These are phyloP conservation scores for Penicillium ochrochloron DNA, from an alignment of 495 filamentous ascomycete genomes.

Conservation along the genomic window DNA sequence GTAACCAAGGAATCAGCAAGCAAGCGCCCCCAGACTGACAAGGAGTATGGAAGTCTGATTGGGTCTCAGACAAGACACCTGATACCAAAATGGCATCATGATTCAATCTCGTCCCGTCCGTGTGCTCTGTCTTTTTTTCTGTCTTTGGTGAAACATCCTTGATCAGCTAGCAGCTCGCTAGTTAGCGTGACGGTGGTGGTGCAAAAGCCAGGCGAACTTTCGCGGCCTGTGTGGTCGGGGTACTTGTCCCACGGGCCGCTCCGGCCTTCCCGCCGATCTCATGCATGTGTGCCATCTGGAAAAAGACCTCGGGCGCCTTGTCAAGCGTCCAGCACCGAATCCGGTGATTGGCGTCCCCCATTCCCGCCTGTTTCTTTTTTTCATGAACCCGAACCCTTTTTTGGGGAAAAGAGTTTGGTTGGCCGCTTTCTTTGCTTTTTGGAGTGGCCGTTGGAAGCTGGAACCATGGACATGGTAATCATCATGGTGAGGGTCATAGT, in stretches of 20 bases:
- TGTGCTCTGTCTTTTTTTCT: not conserved
- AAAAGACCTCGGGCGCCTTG: constrained; percentile 14
- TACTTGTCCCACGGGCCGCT: constrained; percentile 52
- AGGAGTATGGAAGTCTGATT: not conserved
- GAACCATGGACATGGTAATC: not conserved
- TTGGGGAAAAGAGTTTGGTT: not conserved
- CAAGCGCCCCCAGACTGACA: constrained; percentile 2
- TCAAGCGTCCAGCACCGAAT: constrained; percentile 4
- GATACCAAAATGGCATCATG: constrained; percentile 6
- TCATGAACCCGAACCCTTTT: constrained; percentile 2
- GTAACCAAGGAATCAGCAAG: not conserved
- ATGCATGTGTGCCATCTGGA: constrained; percentile 46
- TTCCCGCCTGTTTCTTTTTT: not conserved
- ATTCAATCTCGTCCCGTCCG: not conserved
- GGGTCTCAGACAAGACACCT: constrained; percentile 6
- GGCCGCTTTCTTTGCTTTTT: not conserved
- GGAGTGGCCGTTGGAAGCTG: not conserved
- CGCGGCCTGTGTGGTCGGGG: constrained; percentile 28
- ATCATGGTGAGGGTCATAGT: not conserved
- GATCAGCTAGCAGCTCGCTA: constrained; percentile 5
- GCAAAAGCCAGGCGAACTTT: constrained; percentile 18
- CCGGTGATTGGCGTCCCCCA: constrained; percentile 4
- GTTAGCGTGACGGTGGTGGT: not conserved
- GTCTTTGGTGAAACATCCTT: constrained; percentile 10
- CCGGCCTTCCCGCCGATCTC: constrained; percentile 54